Percentiles rank a stretch among this genome's conserved stretches.
Evolutionary conservation across 225 moss, liverwort and hornwort genomes (phyloP).

Genomic region (Neckera pumila): DNA sequence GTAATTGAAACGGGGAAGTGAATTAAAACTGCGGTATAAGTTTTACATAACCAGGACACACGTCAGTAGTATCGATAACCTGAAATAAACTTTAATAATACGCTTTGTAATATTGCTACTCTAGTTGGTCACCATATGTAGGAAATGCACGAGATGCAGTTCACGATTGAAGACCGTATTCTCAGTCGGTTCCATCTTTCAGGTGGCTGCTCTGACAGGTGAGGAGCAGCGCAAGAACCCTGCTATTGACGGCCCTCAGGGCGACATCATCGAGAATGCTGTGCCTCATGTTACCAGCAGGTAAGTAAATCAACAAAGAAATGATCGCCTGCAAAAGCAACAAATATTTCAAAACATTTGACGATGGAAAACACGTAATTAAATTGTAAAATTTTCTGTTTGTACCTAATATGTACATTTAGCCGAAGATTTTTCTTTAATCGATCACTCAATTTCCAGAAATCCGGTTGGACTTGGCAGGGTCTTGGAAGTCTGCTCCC

Average conservation of each 20-base stretch:
- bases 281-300: slow-evolving; percentile 15
- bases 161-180: not conserved
- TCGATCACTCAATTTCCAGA: not conserved
- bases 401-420: not conserved
- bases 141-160: not conserved
- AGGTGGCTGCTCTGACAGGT: slow-evolving; percentile 1
- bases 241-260: slow-evolving; percentile 3
- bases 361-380: not conserved
- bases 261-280: slow-evolving; percentile 9
- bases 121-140: not conserved
- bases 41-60: not conserved
- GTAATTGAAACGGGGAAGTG: not conserved
- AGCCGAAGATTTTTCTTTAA: not conserved
- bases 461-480: slow-evolving; percentile 32
- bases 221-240: slow-evolving; percentile 6
- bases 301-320: not conserved
- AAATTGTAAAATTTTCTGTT: not conserved
- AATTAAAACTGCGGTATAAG: not conserved
- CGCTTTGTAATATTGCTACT: not conserved
- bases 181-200: not conserved
- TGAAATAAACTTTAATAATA: not conserved
- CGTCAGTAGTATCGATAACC: not conserved
- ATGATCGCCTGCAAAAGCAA: not conserved
- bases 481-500: slow-evolving; percentile 54
- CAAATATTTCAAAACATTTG: not conserved